phyloP scores from a whole-genome alignment of 257 asterid genomes.

The Capsicum rhomboideum region DNA sequence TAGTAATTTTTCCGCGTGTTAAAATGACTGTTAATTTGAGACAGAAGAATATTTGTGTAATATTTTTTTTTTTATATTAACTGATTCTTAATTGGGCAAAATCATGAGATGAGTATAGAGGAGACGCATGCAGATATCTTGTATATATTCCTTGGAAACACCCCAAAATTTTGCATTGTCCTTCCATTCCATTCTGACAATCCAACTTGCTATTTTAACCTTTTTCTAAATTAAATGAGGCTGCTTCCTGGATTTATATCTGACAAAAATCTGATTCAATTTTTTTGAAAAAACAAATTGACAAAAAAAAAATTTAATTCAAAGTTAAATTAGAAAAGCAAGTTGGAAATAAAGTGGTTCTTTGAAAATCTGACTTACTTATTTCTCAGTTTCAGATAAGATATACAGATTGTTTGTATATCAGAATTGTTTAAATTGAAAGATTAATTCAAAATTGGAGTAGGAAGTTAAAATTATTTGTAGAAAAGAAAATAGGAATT shows the following conservation, averaged over 20 bases:
- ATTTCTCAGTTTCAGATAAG: not conserved
- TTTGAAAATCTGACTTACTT: not conserved
- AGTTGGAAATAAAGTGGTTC: not conserved
- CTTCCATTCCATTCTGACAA: not conserved
- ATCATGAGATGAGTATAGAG: not conserved
- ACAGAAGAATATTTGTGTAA: too few relatives aligned
- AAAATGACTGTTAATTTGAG: too few relatives aligned
- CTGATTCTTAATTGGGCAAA: not conserved
- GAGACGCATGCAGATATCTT: not conserved
- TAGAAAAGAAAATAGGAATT: not conserved
- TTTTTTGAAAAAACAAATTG: not conserved
- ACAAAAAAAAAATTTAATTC: not conserved
- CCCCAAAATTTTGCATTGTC: not conserved
- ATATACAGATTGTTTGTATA: not conserved
- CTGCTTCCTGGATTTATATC: not conserved
- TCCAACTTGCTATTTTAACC: not conserved
- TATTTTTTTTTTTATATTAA: not conserved
- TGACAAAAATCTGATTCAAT: not conserved
- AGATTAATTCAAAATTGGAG: not conserved
- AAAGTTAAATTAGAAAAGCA: not conserved
- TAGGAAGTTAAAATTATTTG: not conserved
- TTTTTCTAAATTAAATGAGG: not conserved
- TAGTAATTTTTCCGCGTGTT: too few relatives aligned
- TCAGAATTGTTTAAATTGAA: not conserved
- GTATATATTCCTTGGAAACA: not conserved